These are phyloP conservation scores for Nicotiana tabacum DNA, from an alignment of 257 asterid species.

Conservation along the genomic window DNA sequence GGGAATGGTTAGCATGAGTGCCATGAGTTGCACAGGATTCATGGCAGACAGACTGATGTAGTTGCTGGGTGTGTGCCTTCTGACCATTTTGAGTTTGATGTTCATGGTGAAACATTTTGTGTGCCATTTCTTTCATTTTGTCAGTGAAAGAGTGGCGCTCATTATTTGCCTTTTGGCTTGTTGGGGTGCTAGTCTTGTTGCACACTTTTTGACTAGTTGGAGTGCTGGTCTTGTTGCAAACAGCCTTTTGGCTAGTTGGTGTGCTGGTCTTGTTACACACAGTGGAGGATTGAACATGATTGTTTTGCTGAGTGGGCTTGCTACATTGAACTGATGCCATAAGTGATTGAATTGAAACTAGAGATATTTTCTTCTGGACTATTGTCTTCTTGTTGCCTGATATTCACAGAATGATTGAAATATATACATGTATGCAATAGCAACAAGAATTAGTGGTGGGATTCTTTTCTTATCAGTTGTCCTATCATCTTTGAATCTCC, in stretches of 20 bases:
- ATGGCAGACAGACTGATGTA: background rate
- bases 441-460: background rate
- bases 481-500: constrained; percentile 11
- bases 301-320: constrained; percentile 7
- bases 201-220: background rate
- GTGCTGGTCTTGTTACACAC: background rate
- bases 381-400: background rate
- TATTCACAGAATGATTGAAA: background rate
- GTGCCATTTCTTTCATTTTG: constrained; percentile 13
- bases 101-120: constrained; percentile 15
- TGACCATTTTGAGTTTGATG: constrained; percentile 1
- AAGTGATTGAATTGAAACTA: constrained; percentile 5
- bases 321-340: constrained; percentile 10
- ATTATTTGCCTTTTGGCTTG: constrained; percentile 10
- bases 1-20: background rate
- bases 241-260: background rate
- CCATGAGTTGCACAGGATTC: constrained; percentile 7
- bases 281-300: background rate
- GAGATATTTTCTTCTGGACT: background rate
- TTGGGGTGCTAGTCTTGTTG: background rate
- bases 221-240: background rate
- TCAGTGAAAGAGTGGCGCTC: constrained; percentile 4
- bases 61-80: constrained; percentile 1
- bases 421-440: background rate
- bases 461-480: constrained; percentile 3